These are phyloP conservation scores for Rhodamnia argentea DNA, from an alignment of 345 rosid species.

Conservation along the genomic window DNA sequence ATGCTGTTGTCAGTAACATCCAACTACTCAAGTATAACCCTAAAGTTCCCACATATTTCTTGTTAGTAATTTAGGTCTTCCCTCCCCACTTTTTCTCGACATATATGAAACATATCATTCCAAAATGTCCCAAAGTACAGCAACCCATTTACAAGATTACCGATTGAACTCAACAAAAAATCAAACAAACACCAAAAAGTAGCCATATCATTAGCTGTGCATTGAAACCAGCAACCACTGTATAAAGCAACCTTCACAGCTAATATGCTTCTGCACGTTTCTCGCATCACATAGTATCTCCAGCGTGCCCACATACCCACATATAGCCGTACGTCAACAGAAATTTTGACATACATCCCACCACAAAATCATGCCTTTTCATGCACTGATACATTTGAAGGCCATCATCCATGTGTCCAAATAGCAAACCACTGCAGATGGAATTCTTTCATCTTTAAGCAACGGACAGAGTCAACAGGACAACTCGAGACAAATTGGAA, in stretches of 20 bases:
- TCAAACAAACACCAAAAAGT: background rate
- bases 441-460: background rate
- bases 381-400: background rate
- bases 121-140: background rate
- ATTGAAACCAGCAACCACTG: background rate
- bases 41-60: background rate
- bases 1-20: background rate
- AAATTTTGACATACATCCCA: background rate
- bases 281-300: background rate
- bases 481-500: background rate
- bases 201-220: fast-evolving
- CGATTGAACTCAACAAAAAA: background rate
- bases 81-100: background rate
- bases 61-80: background rate
- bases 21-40: background rate
- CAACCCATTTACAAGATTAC: background rate
- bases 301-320: background rate
- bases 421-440: background rate
- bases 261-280: background rate
- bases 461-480: background rate
- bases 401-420: background rate
- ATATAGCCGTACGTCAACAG: background rate
- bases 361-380: background rate
- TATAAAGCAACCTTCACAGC: background rate
- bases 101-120: background rate